A percentile compares a stretch with the other conserved stretches of the same genome.
Conservation (phyloP, 2,329 filamentous ascomycete species). For the Colletotrichum tamarilloi region DNA sequence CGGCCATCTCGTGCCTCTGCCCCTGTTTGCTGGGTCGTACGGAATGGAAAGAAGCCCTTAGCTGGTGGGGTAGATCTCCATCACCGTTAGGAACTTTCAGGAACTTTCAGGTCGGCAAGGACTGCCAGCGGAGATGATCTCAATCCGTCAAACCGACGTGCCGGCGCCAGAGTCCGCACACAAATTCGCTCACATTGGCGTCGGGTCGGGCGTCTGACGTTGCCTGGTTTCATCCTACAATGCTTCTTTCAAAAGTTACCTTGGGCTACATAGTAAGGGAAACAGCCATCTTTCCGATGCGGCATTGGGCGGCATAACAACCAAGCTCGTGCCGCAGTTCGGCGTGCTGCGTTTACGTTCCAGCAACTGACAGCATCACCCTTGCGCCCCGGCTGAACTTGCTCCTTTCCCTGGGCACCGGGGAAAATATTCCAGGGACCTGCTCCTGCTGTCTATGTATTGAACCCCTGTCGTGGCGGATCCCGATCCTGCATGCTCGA, state of each 20-base stretch:
- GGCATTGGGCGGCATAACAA: background rate
- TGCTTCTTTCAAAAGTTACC: background rate
- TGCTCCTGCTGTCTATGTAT: background rate
- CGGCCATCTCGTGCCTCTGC: background rate
- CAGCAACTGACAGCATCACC: slow-evolving; percentile 17
- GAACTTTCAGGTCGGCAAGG: slow-evolving; percentile 24
- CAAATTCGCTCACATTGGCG: background rate
- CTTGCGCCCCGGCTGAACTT: slow-evolving; percentile 11
- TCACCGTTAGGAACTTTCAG: slow-evolving; percentile 21
- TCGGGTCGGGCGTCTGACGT: background rate
- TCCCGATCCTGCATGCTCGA: slow-evolving; percentile 16
- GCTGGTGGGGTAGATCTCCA: slow-evolving; percentile 23
- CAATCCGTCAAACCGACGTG: slow-evolving; percentile 32
- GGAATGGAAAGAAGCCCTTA: slow-evolving; percentile 14
- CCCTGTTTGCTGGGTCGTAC: slow-evolving; percentile 3
- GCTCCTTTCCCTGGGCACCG: slow-evolving; percentile 7
- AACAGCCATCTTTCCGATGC: background rate
- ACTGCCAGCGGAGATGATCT: slow-evolving; percentile 28
- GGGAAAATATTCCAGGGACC: background rate
- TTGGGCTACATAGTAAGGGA: background rate
- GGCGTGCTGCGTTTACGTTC: background rate
- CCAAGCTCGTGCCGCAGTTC: background rate
- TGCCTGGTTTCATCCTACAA: background rate
- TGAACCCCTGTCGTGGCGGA: slow-evolving; percentile 25
- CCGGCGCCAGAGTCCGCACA: background rate